Conservation (phyloP, 2,329 filamentous ascomycete species). For the Pseudocercospora musae region DNA sequence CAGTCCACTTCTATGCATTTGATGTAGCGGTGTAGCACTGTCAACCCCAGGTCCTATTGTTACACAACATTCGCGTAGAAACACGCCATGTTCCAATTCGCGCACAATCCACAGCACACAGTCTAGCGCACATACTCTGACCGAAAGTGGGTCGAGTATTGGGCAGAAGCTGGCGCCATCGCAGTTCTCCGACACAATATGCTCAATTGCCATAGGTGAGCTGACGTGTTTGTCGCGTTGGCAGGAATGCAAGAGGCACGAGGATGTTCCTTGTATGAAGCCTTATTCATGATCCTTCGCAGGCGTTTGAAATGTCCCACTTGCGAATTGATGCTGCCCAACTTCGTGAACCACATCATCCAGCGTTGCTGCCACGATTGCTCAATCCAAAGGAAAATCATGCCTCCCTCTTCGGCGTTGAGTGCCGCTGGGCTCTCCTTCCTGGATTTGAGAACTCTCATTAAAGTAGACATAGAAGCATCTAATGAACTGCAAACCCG, state of each 20-base stretch:
- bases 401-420: constrained; percentile 14
- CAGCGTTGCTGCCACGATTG: not conserved
- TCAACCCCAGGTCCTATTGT: constrained; percentile 7
- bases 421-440: constrained; percentile 15
- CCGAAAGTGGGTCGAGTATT: not conserved
- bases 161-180: not conserved
- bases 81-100: constrained; percentile 3
- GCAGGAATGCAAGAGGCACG: constrained; percentile 11
- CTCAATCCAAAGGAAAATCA: not conserved
- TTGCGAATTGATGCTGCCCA: not conserved
- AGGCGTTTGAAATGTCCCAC: not conserved
- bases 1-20: not conserved
- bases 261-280: constrained; percentile 12
- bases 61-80: constrained; percentile 16
- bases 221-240: constrained; percentile 18
- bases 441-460: constrained; percentile 20
- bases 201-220: not conserved
- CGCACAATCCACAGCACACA: constrained; percentile 2
- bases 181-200: not conserved
- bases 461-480: constrained; percentile 22
- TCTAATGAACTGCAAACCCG: constrained; percentile 20
- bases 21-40: not conserved
- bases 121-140: constrained; percentile 1
- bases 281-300: constrained; percentile 6
- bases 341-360: not conserved